These are phyloP conservation scores for Acorus calamus DNA, from an alignment of 106 monocot species.

Conservation along the genomic window DNA sequence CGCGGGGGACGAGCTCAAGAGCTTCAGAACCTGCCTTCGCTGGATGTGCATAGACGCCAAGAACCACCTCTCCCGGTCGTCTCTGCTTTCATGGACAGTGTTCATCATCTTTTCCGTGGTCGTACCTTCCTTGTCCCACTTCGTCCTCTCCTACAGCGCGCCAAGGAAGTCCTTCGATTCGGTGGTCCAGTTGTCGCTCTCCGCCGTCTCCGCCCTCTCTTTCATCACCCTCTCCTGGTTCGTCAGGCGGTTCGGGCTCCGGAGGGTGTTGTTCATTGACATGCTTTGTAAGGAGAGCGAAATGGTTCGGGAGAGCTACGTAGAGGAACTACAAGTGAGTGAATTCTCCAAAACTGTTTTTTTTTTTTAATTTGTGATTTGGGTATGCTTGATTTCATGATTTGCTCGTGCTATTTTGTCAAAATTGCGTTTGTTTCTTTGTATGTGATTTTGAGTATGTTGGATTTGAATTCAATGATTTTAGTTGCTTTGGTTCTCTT, in stretches of 20 bases:
- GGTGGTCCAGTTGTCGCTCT: constrained; percentile 60
- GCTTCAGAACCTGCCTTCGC: constrained; percentile 49
- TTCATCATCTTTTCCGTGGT: constrained; percentile 41
- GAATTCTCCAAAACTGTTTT: neutral
- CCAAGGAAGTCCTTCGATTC: constrained; percentile 40
- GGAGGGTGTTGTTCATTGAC: constrained; percentile 62
- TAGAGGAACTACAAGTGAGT: constrained; percentile 38
- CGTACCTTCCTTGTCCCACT: constrained; percentile 53
- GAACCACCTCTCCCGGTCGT: constrained; percentile 9
- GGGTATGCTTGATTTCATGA: no score
- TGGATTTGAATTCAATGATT: no score
- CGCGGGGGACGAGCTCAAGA: constrained; percentile 53
- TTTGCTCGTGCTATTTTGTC: no score
- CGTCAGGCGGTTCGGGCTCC: constrained; percentile 46
- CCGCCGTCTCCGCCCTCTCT: constrained; percentile 45
- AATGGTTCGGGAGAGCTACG: constrained; percentile 41
- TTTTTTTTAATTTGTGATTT: neutral
- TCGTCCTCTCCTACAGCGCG: constrained; percentile 39
- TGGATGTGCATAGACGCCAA: constrained; percentile 62
- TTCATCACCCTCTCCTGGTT: constrained; percentile 55
- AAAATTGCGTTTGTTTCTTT: no score
- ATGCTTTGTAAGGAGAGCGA: constrained; percentile 55
- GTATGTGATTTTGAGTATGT: no score
- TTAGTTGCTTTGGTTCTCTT: no score
- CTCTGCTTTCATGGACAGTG: constrained; percentile 42